Percentiles rank a stretch among this genome's conserved stretches.
phyloP scores from a whole-genome alignment of 2,329 filamentous ascomycete genomes.

The Rutstroemia sp. region DNA sequence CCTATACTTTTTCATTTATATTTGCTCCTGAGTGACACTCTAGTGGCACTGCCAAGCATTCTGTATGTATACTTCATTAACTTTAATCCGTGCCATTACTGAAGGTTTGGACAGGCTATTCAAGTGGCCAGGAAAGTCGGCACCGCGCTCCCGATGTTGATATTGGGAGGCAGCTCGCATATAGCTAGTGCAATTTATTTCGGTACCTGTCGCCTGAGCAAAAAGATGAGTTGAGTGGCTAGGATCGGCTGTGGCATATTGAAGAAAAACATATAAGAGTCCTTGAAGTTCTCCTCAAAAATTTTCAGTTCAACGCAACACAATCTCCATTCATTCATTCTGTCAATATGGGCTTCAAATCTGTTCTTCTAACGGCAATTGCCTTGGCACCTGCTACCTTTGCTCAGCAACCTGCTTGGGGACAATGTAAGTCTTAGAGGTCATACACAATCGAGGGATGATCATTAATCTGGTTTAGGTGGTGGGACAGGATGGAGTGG shows the following conservation, averaged over 20 bases:
- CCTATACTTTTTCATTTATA: neutral
- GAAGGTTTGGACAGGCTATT: slow-evolving; percentile 17
- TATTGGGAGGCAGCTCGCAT: neutral
- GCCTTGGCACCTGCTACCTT: slow-evolving; percentile 25
- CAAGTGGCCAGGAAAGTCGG: slow-evolving; percentile 18
- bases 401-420: slow-evolving; percentile 22
- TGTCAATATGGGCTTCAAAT: slow-evolving; percentile 23
- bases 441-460: neutral
- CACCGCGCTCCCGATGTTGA: slow-evolving; percentile 16
- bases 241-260: neutral
- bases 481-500: slow-evolving; percentile 23
- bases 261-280: slow-evolving; percentile 1
- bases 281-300: neutral
- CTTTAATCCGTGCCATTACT: neutral
- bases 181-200: neutral
- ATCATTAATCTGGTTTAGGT: slow-evolving; percentile 13
- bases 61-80: neutral
- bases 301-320: neutral
- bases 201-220: neutral
- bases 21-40: neutral
- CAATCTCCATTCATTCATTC: slow-evolving; percentile 8
- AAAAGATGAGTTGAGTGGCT: neutral
- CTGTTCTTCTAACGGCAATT: slow-evolving; percentile 24
- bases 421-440: slow-evolving; percentile 22
- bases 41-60: neutral